phyloP scores from a whole-genome alignment of 1,139 yeast genomes.

The Geotrichum restrictum region DNA sequence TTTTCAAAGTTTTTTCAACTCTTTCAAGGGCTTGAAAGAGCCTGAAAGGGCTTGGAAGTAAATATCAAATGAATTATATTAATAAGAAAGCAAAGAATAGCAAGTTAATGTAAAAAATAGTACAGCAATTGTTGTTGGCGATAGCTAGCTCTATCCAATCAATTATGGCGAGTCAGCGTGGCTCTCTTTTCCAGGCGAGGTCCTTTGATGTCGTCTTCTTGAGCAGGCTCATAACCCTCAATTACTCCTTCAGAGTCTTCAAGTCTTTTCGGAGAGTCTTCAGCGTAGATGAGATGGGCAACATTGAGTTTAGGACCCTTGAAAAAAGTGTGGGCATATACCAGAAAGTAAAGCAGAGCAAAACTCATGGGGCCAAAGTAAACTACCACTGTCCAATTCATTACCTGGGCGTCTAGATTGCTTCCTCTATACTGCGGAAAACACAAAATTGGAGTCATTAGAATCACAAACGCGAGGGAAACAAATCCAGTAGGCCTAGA shows the following conservation, averaged over 20 bases:
- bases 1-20: too few species aligned
- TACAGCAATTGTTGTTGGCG: neutral
- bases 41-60: too few species aligned
- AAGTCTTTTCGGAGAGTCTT: neutral
- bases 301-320: constrained; percentile 64
- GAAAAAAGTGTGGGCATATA: constrained; percentile 63
- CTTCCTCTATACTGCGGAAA: constrained; percentile 55
- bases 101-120: neutral
- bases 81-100: too few species aligned
- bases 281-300: constrained; percentile 42
- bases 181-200: constrained; percentile 4
- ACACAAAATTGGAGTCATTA: constrained; percentile 66
- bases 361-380: constrained; percentile 61
- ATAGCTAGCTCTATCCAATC: neutral
- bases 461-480: constrained; percentile 42
- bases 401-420: constrained; percentile 45
- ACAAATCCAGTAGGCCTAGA: constrained; percentile 45
- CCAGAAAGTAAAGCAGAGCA: constrained; percentile 50
- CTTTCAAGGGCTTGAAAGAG: too few species aligned
- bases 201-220: neutral
- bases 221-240: constrained; percentile 18
- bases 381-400: constrained; percentile 73
- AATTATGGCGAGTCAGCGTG: neutral
- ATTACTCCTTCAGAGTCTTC: constrained; percentile 3
- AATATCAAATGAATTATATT: too few species aligned